A percentile compares a stretch with the other conserved stretches of the same genome.
Conservation (phyloP, 331 rosid genomes). For the Pyracantha coccinea region DNA sequence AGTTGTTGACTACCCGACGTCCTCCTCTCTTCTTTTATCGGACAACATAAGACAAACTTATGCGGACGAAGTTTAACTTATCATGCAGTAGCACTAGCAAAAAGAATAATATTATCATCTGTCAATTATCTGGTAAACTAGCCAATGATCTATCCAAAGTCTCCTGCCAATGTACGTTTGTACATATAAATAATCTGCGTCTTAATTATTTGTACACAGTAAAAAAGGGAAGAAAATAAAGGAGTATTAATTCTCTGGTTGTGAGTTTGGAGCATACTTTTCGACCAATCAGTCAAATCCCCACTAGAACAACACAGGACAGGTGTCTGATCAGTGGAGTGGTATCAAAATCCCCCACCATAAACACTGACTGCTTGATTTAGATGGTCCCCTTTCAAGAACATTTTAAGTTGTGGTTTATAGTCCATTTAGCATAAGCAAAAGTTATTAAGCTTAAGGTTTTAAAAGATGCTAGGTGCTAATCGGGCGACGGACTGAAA, state of each 20-base stretch:
- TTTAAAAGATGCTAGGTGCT: too few relatives aligned
- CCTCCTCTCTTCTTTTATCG: too few relatives aligned
- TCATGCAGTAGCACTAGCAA: conserved; percentile 2
- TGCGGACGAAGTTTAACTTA: too few relatives aligned
- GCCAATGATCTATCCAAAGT: neutral
- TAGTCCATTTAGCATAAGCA: neutral
- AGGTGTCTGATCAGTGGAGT: conserved; percentile 15
- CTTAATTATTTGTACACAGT: conserved; percentile 3
- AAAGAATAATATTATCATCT: conserved; percentile 18
- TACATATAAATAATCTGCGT: conserved; percentile 14
- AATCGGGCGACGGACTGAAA: fast-evolving
- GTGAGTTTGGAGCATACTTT: conserved; percentile 2
- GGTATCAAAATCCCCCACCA: conserved; percentile 8
- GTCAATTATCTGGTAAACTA: conserved; percentile 2
- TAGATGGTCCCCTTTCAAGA: conserved; percentile 11
- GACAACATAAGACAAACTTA: too few relatives aligned
- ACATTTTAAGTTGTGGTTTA: neutral
- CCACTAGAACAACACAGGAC: conserved; percentile 10
- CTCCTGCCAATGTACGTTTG: conserved; percentile 4
- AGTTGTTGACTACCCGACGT: too few relatives aligned
- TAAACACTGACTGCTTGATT: neutral
- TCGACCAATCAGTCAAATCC: neutral
- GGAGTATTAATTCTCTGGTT: neutral
- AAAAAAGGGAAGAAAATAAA: too few relatives aligned
- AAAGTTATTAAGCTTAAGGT: neutral